A percentile compares a stretch with the other conserved stretches of the same genome.
Conservation (phyloP, 2,329 filamentous ascomycete species). For the Alternaria sp. region DNA sequence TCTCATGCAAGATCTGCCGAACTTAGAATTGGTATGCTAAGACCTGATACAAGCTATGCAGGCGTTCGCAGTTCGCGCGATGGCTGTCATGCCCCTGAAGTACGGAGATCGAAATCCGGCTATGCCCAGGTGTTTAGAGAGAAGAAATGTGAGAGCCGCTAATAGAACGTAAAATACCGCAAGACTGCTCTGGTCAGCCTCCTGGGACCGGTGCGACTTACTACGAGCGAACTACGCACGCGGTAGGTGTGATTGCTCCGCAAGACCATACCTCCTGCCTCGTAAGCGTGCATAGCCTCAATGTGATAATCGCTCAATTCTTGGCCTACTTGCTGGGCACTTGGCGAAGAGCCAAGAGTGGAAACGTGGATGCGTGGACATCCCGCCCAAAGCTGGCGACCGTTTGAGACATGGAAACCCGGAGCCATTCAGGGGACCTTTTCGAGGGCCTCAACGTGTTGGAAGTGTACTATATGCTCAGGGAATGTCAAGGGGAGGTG, state of each 20-base stretch:
- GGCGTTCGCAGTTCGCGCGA: background rate
- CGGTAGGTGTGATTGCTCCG: background rate
- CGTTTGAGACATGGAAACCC: background rate
- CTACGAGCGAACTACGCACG: background rate
- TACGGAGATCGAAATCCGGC: background rate
- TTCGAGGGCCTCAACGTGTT: background rate
- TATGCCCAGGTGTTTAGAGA: background rate
- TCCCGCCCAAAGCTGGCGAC: constrained; percentile 1
- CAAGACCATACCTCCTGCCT: background rate
- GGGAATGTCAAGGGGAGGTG: background rate
- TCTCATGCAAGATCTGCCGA: background rate
- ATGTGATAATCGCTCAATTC: constrained; percentile 6
- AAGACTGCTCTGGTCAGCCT: background rate
- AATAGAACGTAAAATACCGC: background rate
- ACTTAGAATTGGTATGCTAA: background rate
- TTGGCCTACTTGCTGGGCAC: constrained; percentile 4
- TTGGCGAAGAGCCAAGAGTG: constrained; percentile 8
- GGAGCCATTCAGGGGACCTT: background rate
- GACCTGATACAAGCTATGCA: background rate
- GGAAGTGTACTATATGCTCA: background rate
- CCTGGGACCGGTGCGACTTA: background rate
- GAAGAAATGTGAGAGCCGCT: background rate
- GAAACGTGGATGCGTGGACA: constrained; percentile 4
- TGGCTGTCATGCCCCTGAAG: background rate
- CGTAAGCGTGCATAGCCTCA: constrained; percentile 4